Percentiles rank a stretch among this genome's conserved stretches.
phyloP scores from a whole-genome alignment of 768 basidiomycete species.

The Lactarius pseudohatsudake region DNA sequence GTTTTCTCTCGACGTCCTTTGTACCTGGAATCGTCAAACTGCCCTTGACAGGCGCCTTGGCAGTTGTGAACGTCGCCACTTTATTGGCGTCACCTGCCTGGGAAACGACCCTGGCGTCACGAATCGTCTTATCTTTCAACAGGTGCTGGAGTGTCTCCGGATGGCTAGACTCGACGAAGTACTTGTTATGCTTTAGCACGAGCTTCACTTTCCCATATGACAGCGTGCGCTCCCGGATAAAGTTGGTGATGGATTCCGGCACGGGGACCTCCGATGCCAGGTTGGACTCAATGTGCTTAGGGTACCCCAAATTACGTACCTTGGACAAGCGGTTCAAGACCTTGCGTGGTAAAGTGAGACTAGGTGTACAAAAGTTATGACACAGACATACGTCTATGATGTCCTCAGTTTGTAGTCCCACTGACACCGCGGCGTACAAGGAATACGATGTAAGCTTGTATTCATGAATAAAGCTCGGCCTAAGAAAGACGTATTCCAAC shows the following conservation, averaged over 20 bases:
- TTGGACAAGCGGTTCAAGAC: constrained; percentile 81
- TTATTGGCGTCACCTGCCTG: constrained; percentile 73
- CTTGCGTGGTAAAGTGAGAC: constrained; percentile 42
- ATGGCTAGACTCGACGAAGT: constrained; percentile 94
- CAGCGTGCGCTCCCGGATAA: constrained; percentile 90
- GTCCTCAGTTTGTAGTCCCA: constrained; percentile 95
- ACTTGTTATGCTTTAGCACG: constrained; percentile 96
- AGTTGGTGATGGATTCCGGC: constrained; percentile 77
- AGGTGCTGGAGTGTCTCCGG: constrained; percentile 89
- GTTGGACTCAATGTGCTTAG: constrained; percentile 11
- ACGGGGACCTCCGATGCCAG: constrained; percentile 73
- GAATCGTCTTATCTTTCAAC: constrained; percentile 82
- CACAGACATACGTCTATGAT: constrained; percentile 82
- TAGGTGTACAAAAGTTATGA: constrained; percentile 35
- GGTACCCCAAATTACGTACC: constrained; percentile 41
- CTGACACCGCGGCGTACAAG: constrained; percentile 96
- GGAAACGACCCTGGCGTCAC: constrained; percentile 79
- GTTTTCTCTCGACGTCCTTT: constrained; percentile 69
- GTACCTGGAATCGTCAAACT: constrained; percentile 87
- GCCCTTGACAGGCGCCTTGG: constrained; percentile 80
- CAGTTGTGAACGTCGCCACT: constrained; percentile 71
- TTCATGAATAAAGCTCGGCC: constrained; percentile 98
- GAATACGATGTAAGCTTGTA: constrained; percentile 99
- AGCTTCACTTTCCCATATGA: constrained; percentile 99
- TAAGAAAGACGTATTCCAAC: constrained; percentile 37